These are phyloP conservation scores for Chrysosporium keratinophilum DNA, from an alignment of 2,329 filamentous ascomycete genomes.

Conservation along the genomic window DNA sequence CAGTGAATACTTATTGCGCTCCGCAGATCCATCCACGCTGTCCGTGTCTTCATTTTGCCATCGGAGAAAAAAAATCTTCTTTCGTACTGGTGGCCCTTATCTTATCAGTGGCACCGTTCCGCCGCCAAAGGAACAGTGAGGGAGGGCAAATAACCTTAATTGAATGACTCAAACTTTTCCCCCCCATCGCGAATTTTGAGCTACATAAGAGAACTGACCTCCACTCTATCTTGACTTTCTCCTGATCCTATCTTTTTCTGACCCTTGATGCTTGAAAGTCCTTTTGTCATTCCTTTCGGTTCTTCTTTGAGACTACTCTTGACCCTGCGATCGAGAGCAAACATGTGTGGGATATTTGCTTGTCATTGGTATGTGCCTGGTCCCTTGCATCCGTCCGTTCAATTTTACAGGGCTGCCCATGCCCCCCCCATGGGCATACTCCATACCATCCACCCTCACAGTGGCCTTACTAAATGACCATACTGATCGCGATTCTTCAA, in stretches of 20 bases:
- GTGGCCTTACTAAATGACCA: background rate
- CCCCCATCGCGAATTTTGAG: background rate
- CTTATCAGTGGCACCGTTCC: conserved; percentile 20
- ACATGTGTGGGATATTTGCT: conserved; percentile 95
- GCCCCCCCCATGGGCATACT: background rate
- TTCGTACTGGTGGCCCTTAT: conserved; percentile 14
- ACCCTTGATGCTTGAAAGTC: conserved; percentile 18
- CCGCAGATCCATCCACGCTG: background rate
- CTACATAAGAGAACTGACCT: background rate
- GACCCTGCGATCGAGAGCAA: conserved; percentile 30
- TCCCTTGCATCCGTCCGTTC: conserved; percentile 11
- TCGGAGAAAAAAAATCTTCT: background rate
- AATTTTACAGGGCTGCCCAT: conserved; percentile 2
- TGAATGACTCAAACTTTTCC: conserved; percentile 13
- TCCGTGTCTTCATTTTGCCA: background rate
- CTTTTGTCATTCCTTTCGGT: conserved; percentile 13
- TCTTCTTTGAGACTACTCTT: conserved; percentile 19
- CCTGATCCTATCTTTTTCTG: conserved; percentile 20
- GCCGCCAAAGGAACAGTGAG: background rate
- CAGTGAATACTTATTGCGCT: background rate
- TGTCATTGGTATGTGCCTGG: conserved; percentile 64
- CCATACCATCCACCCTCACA: background rate
- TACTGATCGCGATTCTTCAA: background rate
- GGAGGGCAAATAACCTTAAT: conserved; percentile 5
- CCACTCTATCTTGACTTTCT: conserved; percentile 18